A percentile compares a stretch with the other conserved stretches of the same genome.
phyloP scores from a whole-genome alignment of 2,329 filamentous ascomycete genomes.

The Fusarium hainanense region DNA sequence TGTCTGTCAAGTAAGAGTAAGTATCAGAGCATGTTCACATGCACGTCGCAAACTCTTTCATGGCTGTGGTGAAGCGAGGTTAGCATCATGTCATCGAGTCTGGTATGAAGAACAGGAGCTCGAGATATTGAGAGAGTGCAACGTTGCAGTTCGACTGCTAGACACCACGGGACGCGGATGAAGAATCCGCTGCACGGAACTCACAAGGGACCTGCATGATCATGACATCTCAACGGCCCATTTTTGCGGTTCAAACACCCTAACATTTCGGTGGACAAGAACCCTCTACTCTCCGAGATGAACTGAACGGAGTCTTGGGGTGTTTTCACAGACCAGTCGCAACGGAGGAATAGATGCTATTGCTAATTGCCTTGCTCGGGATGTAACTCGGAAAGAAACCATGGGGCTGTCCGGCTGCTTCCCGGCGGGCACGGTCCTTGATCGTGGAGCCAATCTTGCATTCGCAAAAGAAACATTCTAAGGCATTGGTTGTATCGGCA shows the following conservation, averaged over 20 bases:
- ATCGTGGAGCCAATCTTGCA: constrained; percentile 9
- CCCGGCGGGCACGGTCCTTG: constrained; percentile 15
- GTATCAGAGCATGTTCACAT: constrained; percentile 6
- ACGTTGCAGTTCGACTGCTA: constrained; percentile 22
- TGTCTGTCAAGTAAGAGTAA: not conserved
- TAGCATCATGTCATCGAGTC: constrained; percentile 9
- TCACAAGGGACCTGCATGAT: constrained; percentile 22
- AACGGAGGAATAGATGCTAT: not conserved
- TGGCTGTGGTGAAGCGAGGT: not conserved
- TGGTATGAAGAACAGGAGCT: not conserved
- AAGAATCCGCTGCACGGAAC: constrained; percentile 7
- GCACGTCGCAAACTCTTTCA: not conserved
- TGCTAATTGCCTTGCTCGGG: not conserved
- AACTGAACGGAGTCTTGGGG: not conserved
- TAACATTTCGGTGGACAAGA: constrained; percentile 6
- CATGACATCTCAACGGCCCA: constrained; percentile 6
- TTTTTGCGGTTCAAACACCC: constrained; percentile 9
- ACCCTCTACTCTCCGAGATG: constrained; percentile 9
- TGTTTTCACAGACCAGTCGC: constrained; percentile 2
- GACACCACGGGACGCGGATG: not conserved
- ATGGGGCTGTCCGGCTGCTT: constrained; percentile 5
- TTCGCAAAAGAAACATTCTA: not conserved
- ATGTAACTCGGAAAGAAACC: constrained; percentile 11
- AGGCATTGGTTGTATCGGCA: constrained; percentile 11
- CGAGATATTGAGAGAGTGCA: constrained; percentile 11